Conservation (phyloP, 345 rosid species). For the Pistacia vera region DNA sequence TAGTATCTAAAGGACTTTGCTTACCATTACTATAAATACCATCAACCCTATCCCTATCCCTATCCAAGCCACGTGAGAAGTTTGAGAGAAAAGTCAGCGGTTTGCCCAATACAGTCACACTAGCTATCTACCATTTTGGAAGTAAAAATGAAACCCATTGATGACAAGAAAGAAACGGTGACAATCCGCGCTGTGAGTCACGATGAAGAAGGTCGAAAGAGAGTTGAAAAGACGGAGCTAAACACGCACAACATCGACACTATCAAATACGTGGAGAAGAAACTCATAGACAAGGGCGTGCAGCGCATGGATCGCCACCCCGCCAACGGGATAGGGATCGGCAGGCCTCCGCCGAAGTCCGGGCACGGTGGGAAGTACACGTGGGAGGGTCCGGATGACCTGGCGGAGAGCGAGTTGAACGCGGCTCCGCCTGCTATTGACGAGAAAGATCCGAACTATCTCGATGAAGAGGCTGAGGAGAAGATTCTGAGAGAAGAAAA, state of each 20-base stretch:
- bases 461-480: constrained; percentile 57
- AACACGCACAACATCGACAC: constrained; percentile 55
- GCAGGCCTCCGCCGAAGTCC: constrained; percentile 59
- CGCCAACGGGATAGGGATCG: constrained; percentile 55
- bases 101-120: neutral
- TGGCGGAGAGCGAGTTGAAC: constrained; percentile 53
- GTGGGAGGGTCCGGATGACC: constrained; percentile 74
- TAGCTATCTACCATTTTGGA: neutral
- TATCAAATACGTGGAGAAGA: constrained; percentile 60
- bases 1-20: neutral
- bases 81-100: no score
- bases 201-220: constrained; percentile 52
- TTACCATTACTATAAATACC: neutral
- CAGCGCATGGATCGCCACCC: constrained; percentile 83
- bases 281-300: constrained; percentile 69
- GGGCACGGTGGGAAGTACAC: constrained; percentile 92
- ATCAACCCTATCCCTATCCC: neutral
- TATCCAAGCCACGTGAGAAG: no score
- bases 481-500: constrained; percentile 28
- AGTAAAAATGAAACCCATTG: constrained; percentile 32
- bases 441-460: constrained; percentile 76
- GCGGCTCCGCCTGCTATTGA: constrained; percentile 64
- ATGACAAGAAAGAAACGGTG: constrained; percentile 48
- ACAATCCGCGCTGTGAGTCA: constrained; percentile 44
- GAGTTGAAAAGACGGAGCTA: constrained; percentile 47